These are phyloP conservation scores for Cerioporus squamosus DNA, from an alignment of 1,284 basidiomycete genomes.

Conservation along the genomic window DNA sequence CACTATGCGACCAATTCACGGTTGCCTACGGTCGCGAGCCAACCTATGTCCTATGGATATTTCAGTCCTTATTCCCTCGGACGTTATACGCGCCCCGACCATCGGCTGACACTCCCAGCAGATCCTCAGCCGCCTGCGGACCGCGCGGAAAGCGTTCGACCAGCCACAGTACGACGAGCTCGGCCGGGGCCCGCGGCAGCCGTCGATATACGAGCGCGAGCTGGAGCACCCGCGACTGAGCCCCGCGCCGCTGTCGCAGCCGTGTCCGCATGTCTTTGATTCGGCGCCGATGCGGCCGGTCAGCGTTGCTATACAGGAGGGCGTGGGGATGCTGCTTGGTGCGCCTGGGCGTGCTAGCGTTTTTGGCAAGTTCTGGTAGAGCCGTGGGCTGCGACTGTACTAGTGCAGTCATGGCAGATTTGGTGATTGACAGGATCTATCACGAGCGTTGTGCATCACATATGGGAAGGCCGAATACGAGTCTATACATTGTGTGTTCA, in stretches of 20 bases:
- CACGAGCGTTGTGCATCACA: no score
- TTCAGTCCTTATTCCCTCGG: not conserved
- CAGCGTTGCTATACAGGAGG: conserved; percentile 72
- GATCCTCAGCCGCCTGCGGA: conserved; percentile 59
- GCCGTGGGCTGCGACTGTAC: no score
- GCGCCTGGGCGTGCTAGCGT: conserved; percentile 55
- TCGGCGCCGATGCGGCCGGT: conserved; percentile 76
- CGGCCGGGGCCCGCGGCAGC: conserved; percentile 52
- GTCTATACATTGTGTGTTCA: no score
- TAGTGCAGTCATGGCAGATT: no score
- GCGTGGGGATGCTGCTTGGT: conserved; percentile 65
- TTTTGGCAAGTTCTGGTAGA: conserved; percentile 68
- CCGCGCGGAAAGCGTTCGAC: conserved; percentile 58
- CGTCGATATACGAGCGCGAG: conserved; percentile 77
- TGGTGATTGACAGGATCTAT: no score
- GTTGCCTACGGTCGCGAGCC: no score
- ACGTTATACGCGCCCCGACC: not conserved
- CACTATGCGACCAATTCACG: no score
- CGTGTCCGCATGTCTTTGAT: conserved; percentile 78
- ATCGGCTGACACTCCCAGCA: conserved; percentile 27
- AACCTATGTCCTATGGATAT: no score
- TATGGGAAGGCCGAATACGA: no score
- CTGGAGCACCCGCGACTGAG: conserved; percentile 58
- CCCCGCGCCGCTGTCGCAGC: conserved; percentile 61
- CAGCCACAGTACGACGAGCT: conserved; percentile 50